These are phyloP conservation scores for Xerophyta viscosa DNA, from an alignment of 106 monocot species.

Conservation along the genomic window DNA sequence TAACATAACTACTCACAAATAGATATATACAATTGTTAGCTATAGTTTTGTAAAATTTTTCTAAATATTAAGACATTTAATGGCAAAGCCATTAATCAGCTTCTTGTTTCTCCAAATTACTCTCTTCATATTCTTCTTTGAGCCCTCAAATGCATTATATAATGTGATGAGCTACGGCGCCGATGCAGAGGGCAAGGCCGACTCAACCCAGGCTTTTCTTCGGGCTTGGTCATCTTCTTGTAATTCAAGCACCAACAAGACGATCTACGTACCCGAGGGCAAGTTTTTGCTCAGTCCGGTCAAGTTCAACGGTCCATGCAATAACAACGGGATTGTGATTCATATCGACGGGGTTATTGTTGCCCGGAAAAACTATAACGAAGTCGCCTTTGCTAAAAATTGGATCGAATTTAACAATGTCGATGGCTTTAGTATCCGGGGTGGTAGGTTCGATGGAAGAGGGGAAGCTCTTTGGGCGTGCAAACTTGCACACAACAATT, in stretches of 20 bases:
- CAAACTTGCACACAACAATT: constrained; percentile 20
- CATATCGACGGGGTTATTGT: constrained; percentile 41
- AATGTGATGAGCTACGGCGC: too few species aligned
- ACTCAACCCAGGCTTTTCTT: constrained; percentile 33
- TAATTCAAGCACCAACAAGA: constrained; percentile 19
- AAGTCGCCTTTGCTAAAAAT: background rate
- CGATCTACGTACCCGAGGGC: constrained; percentile 38
- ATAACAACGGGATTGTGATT: constrained; percentile 19
- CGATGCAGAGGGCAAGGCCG: constrained; percentile 19
- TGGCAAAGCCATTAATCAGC: too few species aligned
- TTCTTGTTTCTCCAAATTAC: too few species aligned
- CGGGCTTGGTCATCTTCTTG: constrained; percentile 47
- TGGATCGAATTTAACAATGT: constrained; percentile 55
- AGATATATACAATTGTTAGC: too few species aligned
- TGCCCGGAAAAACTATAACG: constrained; percentile 12
- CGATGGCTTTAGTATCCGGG: constrained; percentile 32
- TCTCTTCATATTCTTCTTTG: too few species aligned
- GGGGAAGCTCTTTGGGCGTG: constrained; percentile 57
- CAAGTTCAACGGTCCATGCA: constrained; percentile 51
- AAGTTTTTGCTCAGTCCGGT: constrained; percentile 14
- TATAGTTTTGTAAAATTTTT: too few species aligned
- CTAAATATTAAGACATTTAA: too few species aligned
- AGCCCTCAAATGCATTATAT: too few species aligned
- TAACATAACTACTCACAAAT: too few species aligned
- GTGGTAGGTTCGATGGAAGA: constrained; percentile 49